Evolutionary conservation across 176 grass and related monocot genomes (phyloP).

Genomic region (Themeda triandra): DNA sequence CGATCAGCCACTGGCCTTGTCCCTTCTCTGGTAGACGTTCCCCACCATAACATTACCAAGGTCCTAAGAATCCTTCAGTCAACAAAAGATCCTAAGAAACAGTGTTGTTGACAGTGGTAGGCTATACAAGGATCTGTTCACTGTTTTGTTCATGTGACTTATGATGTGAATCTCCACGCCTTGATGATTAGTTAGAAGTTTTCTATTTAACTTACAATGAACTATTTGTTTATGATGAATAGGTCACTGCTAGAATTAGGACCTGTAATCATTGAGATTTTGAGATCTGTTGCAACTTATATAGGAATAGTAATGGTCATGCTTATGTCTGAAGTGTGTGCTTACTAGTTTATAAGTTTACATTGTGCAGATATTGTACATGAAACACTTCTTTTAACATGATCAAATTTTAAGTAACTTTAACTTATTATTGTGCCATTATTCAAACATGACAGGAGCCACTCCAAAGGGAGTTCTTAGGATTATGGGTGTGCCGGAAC

Average conservation of each 20-base stretch:
- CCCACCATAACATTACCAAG: too few relatives aligned
- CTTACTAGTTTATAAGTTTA: too few relatives aligned
- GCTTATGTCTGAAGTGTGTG: too few relatives aligned
- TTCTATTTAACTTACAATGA: background rate
- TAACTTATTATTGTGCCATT: background rate
- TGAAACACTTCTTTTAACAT: too few relatives aligned
- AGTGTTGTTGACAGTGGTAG: background rate
- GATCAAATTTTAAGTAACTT: background rate
- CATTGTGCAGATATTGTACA: too few relatives aligned
- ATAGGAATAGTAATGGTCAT: too few relatives aligned
- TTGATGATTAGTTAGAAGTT: background rate
- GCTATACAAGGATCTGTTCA: background rate
- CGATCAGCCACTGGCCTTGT: too few relatives aligned
- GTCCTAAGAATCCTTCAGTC: too few relatives aligned
- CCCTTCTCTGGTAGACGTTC: too few relatives aligned
- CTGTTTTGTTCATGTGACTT: background rate
- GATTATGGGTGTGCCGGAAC: constrained; percentile 67
- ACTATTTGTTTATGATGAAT: background rate
- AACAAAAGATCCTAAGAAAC: background rate
- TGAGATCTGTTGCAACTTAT: background rate
- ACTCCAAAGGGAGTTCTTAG: constrained; percentile 83
- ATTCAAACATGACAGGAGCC: constrained; percentile 42
- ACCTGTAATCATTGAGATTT: background rate
- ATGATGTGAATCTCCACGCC: too few relatives aligned
- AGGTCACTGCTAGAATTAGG: background rate